Base-by-base conservation (phyloP, 441 rosid species). In the Melastoma candidum region DNA sequence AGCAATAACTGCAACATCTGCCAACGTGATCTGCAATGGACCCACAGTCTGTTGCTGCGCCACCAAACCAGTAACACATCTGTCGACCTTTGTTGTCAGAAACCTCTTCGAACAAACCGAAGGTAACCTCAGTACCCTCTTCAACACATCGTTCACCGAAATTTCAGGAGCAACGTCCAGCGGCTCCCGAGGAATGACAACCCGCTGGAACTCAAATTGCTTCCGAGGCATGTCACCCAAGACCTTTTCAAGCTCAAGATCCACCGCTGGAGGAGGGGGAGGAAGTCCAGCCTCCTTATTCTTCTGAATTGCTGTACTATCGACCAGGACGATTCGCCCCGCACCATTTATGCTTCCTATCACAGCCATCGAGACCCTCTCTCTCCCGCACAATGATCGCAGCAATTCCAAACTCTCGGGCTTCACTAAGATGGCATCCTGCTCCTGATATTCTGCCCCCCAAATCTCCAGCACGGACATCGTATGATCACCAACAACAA, bases 401-500 rank as follows among this genome's bases (percentile, higher is more conserved):
- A 93, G 69, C 49, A 84, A 51, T 57, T 68, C 72, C 10, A 75
- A 81, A 58, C 87, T 84, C 76, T 84, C 90, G 36, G 95, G 84
- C 74, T 83, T 84, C 71, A 93, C 84, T 79, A 93, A 74, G 74
- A 93, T 79, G 0, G 98, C 97, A 73, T 93, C 97, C 74, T 93
- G 98, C 77, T 93, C 97, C 65, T 93, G 98, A 70, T 93, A 93
- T 62, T 93, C 98, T 36, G 98, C 98, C 65, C 97, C 97, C 95
- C 96, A 88, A 54, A 93, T 93, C 80, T 93, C 98, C 77, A 93
- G 68, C 39, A 88, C 84, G 26, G 97, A 93, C 98, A 88, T 81
- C 2, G 93, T 93, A 66, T 82, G 93, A 63, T 93, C 98, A 12
- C 98, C 97, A 24, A 93, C 92, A 48, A 86, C 88, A 61, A 93